Conservation (phyloP, 192 early-diverging fungal species). For the Physocladia obscura region DNA sequence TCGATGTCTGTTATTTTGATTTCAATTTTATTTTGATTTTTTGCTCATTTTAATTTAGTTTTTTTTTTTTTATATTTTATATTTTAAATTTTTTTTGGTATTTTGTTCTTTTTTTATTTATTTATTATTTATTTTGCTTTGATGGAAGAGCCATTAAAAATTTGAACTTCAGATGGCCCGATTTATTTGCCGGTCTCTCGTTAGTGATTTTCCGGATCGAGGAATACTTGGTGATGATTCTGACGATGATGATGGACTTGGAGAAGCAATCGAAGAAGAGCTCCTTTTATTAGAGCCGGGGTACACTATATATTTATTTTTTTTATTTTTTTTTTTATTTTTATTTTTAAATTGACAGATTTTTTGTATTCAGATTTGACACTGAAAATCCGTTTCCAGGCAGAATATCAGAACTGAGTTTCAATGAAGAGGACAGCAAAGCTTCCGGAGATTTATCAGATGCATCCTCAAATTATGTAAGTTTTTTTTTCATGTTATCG, state of each 20-base stretch:
- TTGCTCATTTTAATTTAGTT: not conserved
- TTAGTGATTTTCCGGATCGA: slow-evolving; percentile 69
- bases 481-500: not conserved
- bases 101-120: slow-evolving; percentile 2
- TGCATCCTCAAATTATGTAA: not conserved
- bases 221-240: slow-evolving; percentile 55
- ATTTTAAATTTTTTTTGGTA: slow-evolving; percentile 17
- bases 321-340: not conserved
- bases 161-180: slow-evolving; percentile 58
- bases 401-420: slow-evolving; percentile 38
- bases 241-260: slow-evolving; percentile 62
- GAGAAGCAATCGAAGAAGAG: slow-evolving; percentile 35
- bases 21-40: no score
- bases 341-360: not conserved
- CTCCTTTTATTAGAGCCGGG: slow-evolving; percentile 15
- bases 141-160: not conserved
- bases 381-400: slow-evolving; percentile 37
- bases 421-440: slow-evolving; percentile 27
- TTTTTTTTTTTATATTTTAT: slow-evolving; percentile 10
- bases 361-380: slow-evolving; percentile 9
- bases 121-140: not conserved
- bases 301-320: not conserved
- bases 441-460: not conserved
- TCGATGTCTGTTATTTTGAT: no score
- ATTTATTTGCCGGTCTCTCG: slow-evolving; percentile 69